Evolutionary conservation across 2,329 filamentous ascomycete species (phyloP).

Genomic region (Eurotiales sp.): DNA sequence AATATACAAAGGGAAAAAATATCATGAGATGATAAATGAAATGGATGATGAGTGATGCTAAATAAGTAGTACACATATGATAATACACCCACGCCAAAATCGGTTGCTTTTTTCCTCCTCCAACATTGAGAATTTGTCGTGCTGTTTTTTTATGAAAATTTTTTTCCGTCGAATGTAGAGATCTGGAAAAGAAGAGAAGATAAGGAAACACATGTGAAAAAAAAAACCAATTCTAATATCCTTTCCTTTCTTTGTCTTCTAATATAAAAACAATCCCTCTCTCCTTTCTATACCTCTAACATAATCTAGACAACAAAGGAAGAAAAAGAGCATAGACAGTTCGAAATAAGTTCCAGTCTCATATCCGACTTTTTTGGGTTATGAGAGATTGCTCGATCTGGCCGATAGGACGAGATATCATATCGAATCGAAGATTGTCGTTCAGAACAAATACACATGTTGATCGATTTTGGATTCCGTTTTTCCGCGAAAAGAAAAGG

Average conservation of each 20-base stretch:
- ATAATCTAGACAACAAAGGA: conserved; percentile 1
- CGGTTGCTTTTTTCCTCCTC: background rate
- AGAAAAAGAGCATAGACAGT: conserved; percentile 6
- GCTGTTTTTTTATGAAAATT: conserved; percentile 2
- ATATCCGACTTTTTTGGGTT: too few relatives aligned
- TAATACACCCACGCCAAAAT: conserved; percentile 13
- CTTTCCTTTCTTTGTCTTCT: conserved; percentile 6
- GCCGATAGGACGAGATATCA: background rate
- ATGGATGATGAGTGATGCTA: conserved; percentile 14
- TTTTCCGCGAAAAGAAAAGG: background rate
- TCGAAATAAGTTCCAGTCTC: conserved; percentile 4
- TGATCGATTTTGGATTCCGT: background rate
- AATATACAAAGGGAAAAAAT: too few relatives aligned
- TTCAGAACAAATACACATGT: conserved; percentile 1
- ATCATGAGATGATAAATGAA: conserved; percentile 6
- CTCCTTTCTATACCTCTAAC: conserved; percentile 11
- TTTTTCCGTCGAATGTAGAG: too few relatives aligned
- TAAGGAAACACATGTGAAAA: too few relatives aligned
- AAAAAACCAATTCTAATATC: background rate
- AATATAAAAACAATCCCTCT: conserved; percentile 1
- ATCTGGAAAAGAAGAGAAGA: too few relatives aligned
- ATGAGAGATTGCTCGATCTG: conserved; percentile 4
- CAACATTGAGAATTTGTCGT: conserved; percentile 12
- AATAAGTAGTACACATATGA: conserved; percentile 13
- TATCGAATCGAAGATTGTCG: conserved; percentile 11